phyloP scores from a whole-genome alignment of 2,329 filamentous ascomycete genomes.

The Aspergillus sp. region DNA sequence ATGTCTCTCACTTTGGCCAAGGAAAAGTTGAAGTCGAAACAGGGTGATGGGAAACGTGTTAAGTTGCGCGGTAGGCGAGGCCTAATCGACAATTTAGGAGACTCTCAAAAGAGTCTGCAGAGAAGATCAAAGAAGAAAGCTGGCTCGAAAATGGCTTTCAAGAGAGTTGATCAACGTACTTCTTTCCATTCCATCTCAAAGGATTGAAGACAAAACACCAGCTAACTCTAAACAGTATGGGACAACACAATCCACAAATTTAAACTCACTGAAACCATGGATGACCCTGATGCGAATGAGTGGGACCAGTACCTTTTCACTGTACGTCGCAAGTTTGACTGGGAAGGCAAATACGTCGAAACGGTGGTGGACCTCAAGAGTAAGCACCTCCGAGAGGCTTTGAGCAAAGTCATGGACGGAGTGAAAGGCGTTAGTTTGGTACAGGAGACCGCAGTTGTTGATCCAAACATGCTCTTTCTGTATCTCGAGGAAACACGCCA shows the following conservation, averaged over 20 bases:
- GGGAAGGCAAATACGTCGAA: slow-evolving; percentile 75
- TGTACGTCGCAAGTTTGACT: slow-evolving; percentile 78
- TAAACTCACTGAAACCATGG: slow-evolving; percentile 66
- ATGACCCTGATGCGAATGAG: slow-evolving; percentile 62
- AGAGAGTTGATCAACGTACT: slow-evolving; percentile 63
- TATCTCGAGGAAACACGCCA: slow-evolving; percentile 76
- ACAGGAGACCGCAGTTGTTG: slow-evolving; percentile 72
- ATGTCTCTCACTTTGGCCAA: slow-evolving; percentile 23
- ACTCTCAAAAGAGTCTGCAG: slow-evolving; percentile 19
- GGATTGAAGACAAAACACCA: too few species aligned
- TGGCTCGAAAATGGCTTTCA: slow-evolving; percentile 63
- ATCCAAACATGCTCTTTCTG: slow-evolving; percentile 70
- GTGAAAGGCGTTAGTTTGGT: slow-evolving; percentile 78
- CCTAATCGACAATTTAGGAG: slow-evolving; percentile 12
- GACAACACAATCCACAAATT: slow-evolving; percentile 62
- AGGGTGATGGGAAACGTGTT: slow-evolving; percentile 18
- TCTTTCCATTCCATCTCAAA: slow-evolving; percentile 6
- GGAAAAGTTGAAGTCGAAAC: slow-evolving; percentile 22
- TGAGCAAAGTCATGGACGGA: slow-evolving; percentile 70
- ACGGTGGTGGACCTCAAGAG: slow-evolving; percentile 83
- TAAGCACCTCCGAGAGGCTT: slow-evolving; percentile 69
- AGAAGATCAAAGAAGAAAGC: slow-evolving; percentile 32
- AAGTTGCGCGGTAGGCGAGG: slow-evolving; percentile 17
- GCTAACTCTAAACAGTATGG: slow-evolving; percentile 37
- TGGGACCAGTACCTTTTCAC: slow-evolving; percentile 83